phyloP scores from a whole-genome alignment of 805 yeast genomes.

The Isabelozyma pseudorhagii region DNA sequence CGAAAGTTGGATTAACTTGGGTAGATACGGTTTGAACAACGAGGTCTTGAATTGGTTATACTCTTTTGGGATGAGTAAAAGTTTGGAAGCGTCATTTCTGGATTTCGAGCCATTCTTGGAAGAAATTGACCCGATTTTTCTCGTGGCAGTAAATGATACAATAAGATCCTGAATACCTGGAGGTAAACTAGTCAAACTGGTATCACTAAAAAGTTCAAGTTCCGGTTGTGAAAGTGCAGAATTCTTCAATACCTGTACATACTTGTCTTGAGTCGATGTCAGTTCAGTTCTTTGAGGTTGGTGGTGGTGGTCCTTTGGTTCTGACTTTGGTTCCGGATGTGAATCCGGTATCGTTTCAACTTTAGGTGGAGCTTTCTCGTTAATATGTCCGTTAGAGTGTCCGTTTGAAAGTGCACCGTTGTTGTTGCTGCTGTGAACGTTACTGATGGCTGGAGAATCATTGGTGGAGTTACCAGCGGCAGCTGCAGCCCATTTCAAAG shows the following conservation, averaged over 20 bases:
- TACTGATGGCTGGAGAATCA: neutral
- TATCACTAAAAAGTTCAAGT: constrained; percentile 31
- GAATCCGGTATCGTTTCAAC: neutral
- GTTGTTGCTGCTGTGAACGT: neutral
- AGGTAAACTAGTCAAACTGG: constrained; percentile 30
- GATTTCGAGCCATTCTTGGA: neutral
- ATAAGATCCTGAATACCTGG: constrained; percentile 43
- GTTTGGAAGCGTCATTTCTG: constrained; percentile 14
- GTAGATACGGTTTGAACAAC: constrained; percentile 34
- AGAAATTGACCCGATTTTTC: constrained; percentile 10
- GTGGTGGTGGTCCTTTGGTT: neutral
- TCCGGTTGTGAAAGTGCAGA: constrained; percentile 30
- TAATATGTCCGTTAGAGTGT: neutral
- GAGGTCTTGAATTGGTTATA: constrained; percentile 25
- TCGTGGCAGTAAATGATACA: constrained; percentile 34
- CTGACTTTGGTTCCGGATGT: neutral
- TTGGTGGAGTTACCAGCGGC: constrained; percentile 35
- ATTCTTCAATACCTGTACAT: constrained; percentile 25
- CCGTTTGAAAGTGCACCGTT: neutral
- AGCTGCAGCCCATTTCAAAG: constrained; percentile 55
- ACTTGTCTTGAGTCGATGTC: constrained; percentile 2
- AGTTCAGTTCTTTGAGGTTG: constrained; percentile 3
- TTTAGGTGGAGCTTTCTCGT: neutral
- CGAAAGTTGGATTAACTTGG: constrained; percentile 16
- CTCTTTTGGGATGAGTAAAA: constrained; percentile 18